A percentile compares a stretch with the other conserved stretches of the same genome.
Evolutionary conservation across 2,329 filamentous ascomycete species (phyloP).

Genomic region (Aspergillus sp.): DNA sequence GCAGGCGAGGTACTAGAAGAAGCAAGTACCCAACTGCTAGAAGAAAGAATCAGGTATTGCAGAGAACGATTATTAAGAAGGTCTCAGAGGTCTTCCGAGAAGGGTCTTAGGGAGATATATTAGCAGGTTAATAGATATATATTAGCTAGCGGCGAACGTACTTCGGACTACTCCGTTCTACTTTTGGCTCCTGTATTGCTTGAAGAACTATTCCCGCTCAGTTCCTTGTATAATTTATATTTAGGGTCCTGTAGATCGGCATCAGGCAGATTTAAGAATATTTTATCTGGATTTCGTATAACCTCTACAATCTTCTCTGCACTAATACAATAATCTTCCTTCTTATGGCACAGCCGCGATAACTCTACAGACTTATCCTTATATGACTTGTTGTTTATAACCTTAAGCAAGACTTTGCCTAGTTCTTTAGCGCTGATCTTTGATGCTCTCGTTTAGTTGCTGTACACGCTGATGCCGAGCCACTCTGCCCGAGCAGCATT

Average conservation of each 20-base stretch:
- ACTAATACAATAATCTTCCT: conserved; percentile 17
- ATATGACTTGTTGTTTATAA: conserved; percentile 18
- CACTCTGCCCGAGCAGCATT: conserved; percentile 42
- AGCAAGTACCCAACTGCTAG: conserved; percentile 77
- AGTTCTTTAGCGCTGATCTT: conserved; percentile 28
- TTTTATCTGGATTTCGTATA: conserved; percentile 15
- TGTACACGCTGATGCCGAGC: conserved; percentile 42
- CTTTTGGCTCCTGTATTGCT: conserved; percentile 3
- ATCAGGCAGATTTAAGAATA: conserved; percentile 16
- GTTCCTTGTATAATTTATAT: conserved; percentile 14
- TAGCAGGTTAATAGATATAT: neutral
- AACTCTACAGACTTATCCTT: conserved; percentile 15
- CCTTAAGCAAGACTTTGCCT: conserved; percentile 21
- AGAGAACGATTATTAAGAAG: conserved; percentile 12
- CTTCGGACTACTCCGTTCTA: conserved; percentile 2
- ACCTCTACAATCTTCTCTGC: conserved; percentile 22
- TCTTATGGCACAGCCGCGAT: conserved; percentile 17
- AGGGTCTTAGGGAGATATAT: conserved; percentile 5
- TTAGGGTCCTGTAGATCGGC: conserved; percentile 7
- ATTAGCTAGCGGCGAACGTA: neutral
- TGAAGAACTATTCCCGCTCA: conserved; percentile 9
- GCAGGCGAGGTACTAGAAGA: conserved; percentile 74
- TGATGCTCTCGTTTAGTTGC: conserved; percentile 31
- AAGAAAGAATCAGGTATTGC: conserved; percentile 28
- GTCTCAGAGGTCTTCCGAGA: conserved; percentile 10